phyloP scores from a whole-genome alignment of 768 basidiomycete genomes.

The Cyathus striatus region DNA sequence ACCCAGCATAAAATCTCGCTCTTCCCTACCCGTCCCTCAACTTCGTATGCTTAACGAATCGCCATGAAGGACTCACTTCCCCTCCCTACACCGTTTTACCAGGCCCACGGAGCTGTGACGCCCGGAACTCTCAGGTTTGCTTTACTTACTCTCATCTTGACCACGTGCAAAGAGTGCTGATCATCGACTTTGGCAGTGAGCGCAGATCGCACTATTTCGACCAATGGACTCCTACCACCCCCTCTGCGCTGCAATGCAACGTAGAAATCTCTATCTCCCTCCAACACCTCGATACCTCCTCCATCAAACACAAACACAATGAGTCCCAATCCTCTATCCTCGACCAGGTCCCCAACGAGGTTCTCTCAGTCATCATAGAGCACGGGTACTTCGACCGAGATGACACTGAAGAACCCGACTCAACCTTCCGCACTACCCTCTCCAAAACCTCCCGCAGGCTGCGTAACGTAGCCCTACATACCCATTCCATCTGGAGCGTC shows the following conservation, averaged over 20 bases:
- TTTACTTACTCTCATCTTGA: background rate
- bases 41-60: conserved; percentile 1
- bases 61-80: conserved; percentile 10
- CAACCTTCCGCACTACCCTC: conserved; percentile 11
- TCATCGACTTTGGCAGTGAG: conserved; percentile 1
- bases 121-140: conserved; percentile 11
- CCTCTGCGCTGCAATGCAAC: background rate
- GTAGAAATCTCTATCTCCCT: conserved; percentile 2
- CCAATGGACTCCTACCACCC: background rate
- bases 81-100: conserved; percentile 10
- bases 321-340: conserved; percentile 8
- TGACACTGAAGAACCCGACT: conserved; percentile 7
- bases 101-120: conserved; percentile 12
- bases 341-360: conserved; percentile 21
- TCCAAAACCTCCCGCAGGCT: conserved; percentile 16
- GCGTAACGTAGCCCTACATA: conserved; percentile 15
- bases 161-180: conserved; percentile 3
- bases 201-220: background rate
- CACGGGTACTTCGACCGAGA: conserved; percentile 13
- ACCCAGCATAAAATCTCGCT: background rate
- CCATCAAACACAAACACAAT: background rate
- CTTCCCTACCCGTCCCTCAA: background rate
- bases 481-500: conserved; percentile 26
- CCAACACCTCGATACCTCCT: conserved; percentile 1
- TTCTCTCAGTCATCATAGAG: conserved; percentile 22